Conservation (phyloP, 1,284 basidiomycete species). For the Prillingera fragicola region DNA sequence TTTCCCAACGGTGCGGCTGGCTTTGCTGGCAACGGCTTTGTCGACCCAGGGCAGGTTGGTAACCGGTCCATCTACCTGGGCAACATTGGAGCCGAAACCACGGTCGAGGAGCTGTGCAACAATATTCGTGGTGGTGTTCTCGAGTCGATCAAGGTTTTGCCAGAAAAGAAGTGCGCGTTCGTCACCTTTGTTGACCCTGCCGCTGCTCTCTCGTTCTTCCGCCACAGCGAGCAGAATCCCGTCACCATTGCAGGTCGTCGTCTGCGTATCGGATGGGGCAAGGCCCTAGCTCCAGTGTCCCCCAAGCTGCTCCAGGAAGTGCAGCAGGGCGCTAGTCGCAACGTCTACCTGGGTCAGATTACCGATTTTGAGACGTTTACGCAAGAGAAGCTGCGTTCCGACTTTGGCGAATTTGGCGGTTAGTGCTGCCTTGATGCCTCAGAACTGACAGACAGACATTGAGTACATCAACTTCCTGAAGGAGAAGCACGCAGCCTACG, state of each 20-base stretch:
- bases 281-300: constrained; percentile 75
- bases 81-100: constrained; percentile 89
- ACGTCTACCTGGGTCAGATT: constrained; percentile 89
- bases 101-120: constrained; percentile 86
- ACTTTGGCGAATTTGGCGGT: constrained; percentile 84
- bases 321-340: constrained; percentile 82
- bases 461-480: constrained; percentile 91
- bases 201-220: constrained; percentile 84
- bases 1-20: constrained; percentile 2
- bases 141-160: constrained; percentile 18
- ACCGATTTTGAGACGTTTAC: constrained; percentile 84
- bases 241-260: constrained; percentile 83
- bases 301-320: constrained; percentile 72
- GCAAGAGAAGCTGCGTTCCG: constrained; percentile 75
- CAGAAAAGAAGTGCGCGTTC: constrained; percentile 53
- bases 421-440: constrained; percentile 18
- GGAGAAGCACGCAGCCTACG: constrained; percentile 94
- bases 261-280: constrained; percentile 92
- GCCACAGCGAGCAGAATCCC: constrained; percentile 78
- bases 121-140: constrained; percentile 75
- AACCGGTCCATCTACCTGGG: constrained; percentile 90
- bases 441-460: constrained; percentile 54
- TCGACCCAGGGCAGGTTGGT: constrained; percentile 25
- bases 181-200: constrained; percentile 85
- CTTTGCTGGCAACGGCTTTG: constrained; percentile 27